A percentile compares a stretch with the other conserved stretches of the same genome.
These are phyloP conservation scores for Cytospora piceicola DNA, from an alignment of 2,329 filamentous ascomycete genomes.

Conservation along the genomic window DNA sequence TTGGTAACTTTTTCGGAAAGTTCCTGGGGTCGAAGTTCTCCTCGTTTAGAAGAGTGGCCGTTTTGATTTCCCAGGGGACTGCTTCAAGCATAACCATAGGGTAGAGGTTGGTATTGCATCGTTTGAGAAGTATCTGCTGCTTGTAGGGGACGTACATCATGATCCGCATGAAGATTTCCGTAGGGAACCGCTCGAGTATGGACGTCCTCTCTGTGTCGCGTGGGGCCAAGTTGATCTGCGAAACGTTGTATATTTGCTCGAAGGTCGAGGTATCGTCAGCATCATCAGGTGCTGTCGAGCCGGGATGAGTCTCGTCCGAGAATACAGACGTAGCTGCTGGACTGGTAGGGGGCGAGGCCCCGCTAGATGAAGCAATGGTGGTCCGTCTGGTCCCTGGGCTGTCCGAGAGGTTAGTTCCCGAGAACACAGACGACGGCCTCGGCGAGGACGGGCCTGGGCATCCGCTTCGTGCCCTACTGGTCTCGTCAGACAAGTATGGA, in stretches of 20 bases:
- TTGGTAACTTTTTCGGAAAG: conserved; percentile 18
- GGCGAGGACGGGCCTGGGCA: neutral
- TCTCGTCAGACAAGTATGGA: conserved; percentile 2
- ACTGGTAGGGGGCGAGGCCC: conserved; percentile 15
- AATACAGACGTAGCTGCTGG: conserved; percentile 10
- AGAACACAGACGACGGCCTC: conserved; percentile 18
- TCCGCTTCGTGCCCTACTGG: neutral
- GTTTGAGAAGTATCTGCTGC: conserved; percentile 19
- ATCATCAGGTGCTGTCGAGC: conserved; percentile 4
- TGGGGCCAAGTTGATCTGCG: conserved; percentile 8
- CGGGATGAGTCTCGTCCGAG: conserved; percentile 4
- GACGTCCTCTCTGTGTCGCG: conserved; percentile 9
- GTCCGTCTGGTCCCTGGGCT: conserved; percentile 19
- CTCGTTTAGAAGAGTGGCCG: conserved; percentile 18
- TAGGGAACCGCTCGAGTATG: conserved; percentile 22
- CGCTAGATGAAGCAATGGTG: neutral
- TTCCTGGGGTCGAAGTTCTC: conserved; percentile 23
- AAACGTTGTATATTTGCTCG: conserved; percentile 17
- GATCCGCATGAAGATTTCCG: conserved; percentile 27
- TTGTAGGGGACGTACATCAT: conserved; percentile 26
- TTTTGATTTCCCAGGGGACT: conserved; percentile 26
- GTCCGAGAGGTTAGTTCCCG: conserved; percentile 1
- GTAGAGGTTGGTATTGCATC: conserved; percentile 22
- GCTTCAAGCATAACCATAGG: conserved; percentile 23
- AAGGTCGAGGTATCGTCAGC: conserved; percentile 8